Conservation (phyloP, 106 monocot genomes). For the Gastrodia elata region DNA sequence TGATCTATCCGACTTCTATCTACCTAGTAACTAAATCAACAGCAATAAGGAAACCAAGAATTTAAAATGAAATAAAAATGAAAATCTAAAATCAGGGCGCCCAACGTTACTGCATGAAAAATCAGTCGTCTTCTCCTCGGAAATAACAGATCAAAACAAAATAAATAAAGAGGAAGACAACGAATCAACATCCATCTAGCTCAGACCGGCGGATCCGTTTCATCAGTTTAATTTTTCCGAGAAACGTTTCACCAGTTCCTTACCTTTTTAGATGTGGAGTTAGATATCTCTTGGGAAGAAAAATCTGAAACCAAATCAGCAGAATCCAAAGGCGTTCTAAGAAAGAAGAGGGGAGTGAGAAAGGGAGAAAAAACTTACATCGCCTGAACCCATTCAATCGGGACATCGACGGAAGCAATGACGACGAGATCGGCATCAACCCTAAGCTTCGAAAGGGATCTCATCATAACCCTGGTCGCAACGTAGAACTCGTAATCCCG, state of each 20-base stretch:
- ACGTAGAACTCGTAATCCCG: constrained; percentile 29
- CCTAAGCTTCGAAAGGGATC: constrained; percentile 13
- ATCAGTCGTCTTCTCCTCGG: constrained; percentile 2
- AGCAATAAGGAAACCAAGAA: too few species aligned
- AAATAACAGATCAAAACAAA: neutral
- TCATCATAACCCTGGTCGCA: constrained; percentile 21
- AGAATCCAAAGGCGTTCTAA: neutral
- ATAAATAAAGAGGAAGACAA: neutral
- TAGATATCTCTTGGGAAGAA: neutral
- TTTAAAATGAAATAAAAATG: neutral
- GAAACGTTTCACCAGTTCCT: neutral
- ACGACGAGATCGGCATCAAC: constrained; percentile 25
- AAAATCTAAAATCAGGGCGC: neutral
- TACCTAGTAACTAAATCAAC: too few species aligned
- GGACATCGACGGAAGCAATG: constrained; percentile 26
- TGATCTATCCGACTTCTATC: too few species aligned
- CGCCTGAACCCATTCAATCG: constrained; percentile 12
- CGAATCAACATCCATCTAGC: neutral
- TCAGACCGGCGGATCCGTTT: neutral
- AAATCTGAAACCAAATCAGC: neutral
- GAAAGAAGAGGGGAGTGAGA: neutral
- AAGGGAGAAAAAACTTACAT: constrained; percentile 10
- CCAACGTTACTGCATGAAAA: neutral
- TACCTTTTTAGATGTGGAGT: neutral
- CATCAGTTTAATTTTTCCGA: neutral